Base-by-base conservation (phyloP, 1,139 yeast genomes). In the Chernovozyma aurita region DNA sequence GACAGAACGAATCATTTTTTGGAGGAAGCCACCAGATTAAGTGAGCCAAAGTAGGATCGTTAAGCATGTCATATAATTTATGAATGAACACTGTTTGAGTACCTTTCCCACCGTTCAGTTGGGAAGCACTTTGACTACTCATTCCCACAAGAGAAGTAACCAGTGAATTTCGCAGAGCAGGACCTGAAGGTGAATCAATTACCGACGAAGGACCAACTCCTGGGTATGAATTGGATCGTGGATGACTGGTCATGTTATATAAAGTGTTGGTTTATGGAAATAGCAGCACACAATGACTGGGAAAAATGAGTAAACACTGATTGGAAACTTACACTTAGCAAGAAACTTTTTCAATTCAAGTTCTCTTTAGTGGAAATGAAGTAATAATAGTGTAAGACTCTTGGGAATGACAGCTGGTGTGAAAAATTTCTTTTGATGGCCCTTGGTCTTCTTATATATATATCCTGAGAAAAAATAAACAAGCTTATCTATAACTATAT, bases 51-150 rank as follows among this genome's bases (percentile, higher is more conserved):
- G 66, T 56, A 1, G 59, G 57, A 48, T 79, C 84, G 40, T 78
- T 79, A 36, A 79, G 62, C 80, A 79, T 78, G 42, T 73, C 78
- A 59, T 78, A 79, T 29, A 79, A 61, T 51, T 78, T 79, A 52
- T 78, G 83, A 39, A 78, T 77, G 53, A 79, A 79, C 17, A 78
- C 79, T 4, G 80, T 75, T 47, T 77, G 76, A 24, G 70, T 63
- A 15, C 36, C 32, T 24, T 35, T 42, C 6, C 28, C 28, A 16
- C 17, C 28, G 11, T 16, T 26, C 28, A 26, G 28, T 6, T 6
- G 6, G 6, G 6, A 9, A 9, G 8, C 22, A 26, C 17, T 26
- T 16, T 7, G 9, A 11, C 8, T 7, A 16, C 9, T 11, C 24
- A 28, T 32, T 7, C 35, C 35, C 24, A 18, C 18, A 6, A 32